Percentiles rank a stretch among this genome's conserved stretches.
phyloP scores from a whole-genome alignment of 202 grass and related monocot genomes.

The Tripidium arundinaceum region DNA sequence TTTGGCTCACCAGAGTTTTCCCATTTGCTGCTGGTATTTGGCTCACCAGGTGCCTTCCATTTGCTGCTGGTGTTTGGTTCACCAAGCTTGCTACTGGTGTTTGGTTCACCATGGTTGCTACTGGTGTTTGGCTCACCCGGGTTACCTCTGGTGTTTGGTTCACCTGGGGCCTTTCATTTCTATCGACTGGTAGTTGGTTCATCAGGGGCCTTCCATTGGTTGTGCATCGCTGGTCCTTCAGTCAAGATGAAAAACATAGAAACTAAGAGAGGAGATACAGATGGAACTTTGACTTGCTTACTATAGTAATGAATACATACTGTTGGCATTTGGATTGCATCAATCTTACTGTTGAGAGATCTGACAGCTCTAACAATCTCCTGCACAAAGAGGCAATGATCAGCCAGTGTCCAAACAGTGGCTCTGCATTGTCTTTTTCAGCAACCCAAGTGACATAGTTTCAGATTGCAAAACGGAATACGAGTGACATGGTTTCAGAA shows the following conservation, averaged over 20 bases:
- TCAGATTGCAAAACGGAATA: not conserved
- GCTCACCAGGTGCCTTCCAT: slow-evolving; percentile 6
- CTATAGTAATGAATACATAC: slow-evolving; percentile 39
- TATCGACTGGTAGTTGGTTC: slow-evolving; percentile 1
- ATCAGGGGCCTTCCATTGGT: not conserved
- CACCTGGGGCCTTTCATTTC: not conserved
- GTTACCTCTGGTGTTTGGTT: not conserved
- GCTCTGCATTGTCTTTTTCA: not conserved
- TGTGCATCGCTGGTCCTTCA: slow-evolving; percentile 36
- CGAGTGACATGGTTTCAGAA: not conserved
- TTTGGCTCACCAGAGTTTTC: slow-evolving; percentile 4
- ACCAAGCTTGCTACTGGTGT: not conserved
- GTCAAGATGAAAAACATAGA: not conserved
- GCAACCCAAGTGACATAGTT: not conserved
- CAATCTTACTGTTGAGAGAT: slow-evolving; percentile 40
- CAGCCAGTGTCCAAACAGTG: slow-evolving; percentile 5
- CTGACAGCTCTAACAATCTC: slow-evolving; percentile 45
- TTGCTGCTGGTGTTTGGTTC: not conserved
- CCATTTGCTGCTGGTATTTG: not conserved
- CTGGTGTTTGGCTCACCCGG: not conserved
- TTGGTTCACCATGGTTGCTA: slow-evolving; percentile 1
- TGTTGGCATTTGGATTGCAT: slow-evolving; percentile 30
- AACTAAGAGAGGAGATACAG: not conserved
- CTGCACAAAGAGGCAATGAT: slow-evolving; percentile 42
- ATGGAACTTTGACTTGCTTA: not conserved